These are phyloP conservation scores for Nannizziopsis arthrosporioides DNA, from an alignment of 2,329 filamentous ascomycete species.

Conservation along the genomic window DNA sequence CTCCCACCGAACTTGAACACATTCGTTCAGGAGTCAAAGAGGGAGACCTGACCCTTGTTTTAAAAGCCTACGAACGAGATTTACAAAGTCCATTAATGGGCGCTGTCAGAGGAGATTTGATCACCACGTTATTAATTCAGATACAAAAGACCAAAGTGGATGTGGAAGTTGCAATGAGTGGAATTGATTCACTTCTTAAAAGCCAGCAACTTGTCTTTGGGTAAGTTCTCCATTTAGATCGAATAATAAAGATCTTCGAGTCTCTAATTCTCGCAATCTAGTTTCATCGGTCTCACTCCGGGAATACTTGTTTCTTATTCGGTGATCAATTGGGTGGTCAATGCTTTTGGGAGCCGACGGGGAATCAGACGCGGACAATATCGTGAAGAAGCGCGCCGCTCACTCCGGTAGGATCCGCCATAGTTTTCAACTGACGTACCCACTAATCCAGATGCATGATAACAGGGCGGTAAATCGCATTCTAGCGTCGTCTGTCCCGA, in stretches of 20 bases:
- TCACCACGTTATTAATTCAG: constrained; percentile 85
- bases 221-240: constrained; percentile 21
- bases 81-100: constrained; percentile 70
- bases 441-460: background rate
- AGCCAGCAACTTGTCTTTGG: constrained; percentile 94
- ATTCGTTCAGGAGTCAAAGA: constrained; percentile 73
- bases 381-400: constrained; percentile 59
- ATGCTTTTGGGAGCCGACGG: constrained; percentile 57
- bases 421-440: background rate
- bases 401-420: constrained; percentile 48
- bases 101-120: constrained; percentile 71
- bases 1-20: constrained; percentile 57
- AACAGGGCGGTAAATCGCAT: constrained; percentile 69
- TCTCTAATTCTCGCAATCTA: constrained; percentile 18
- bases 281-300: constrained; percentile 88
- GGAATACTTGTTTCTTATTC: constrained; percentile 77
- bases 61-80: constrained; percentile 84
- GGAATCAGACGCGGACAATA: constrained; percentile 54
- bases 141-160: constrained; percentile 99
- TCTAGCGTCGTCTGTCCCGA: constrained; percentile 55
- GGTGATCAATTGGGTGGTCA: constrained; percentile 58
- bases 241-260: background rate
- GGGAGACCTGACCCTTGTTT: constrained; percentile 83
- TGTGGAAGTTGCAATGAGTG: constrained; percentile 87
- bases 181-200: constrained; percentile 86